These are phyloP conservation scores for Umbelopsis sp. DNA, from an alignment of 192 early-diverging fungal species.

Conservation along the genomic window DNA sequence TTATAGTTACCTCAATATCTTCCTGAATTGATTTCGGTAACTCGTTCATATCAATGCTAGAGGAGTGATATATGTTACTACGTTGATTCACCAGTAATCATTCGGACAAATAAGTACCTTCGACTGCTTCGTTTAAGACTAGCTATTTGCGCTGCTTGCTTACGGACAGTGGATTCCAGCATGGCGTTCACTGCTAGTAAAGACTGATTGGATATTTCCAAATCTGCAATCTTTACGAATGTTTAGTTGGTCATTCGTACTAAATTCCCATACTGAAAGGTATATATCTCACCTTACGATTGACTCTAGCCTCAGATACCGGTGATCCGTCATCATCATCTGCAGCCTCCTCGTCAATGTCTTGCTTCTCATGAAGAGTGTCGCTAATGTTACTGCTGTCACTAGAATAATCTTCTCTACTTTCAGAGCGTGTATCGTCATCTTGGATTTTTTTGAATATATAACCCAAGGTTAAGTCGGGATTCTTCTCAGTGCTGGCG, in stretches of 20 bases:
- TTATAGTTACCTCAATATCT: constrained; percentile 1
- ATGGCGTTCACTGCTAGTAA: constrained; percentile 52
- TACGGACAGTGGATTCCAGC: constrained; percentile 52
- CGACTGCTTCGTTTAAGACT: constrained; percentile 47
- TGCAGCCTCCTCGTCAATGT: background rate
- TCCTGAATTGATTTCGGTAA: background rate
- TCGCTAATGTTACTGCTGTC: background rate
- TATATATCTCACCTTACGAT: constrained; percentile 1
- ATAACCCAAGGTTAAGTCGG: too few species aligned
- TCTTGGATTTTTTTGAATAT: too few species aligned
- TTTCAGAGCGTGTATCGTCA: background rate
- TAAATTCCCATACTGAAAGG: too few species aligned
- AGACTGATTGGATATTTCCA: constrained; percentile 59
- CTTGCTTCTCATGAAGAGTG: background rate
- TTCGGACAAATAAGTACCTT: constrained; percentile 25
- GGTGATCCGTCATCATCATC: background rate
- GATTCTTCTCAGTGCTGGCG: too few species aligned
- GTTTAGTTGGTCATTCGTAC: background rate
- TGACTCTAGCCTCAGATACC: background rate
- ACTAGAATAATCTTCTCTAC: background rate
- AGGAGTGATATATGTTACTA: constrained; percentile 4
- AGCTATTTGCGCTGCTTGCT: constrained; percentile 51
- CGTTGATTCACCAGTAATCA: background rate
- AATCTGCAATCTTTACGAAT: constrained; percentile 47
- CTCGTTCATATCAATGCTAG: background rate